These are phyloP conservation scores for Mimosa pudica DNA, from an alignment of 306 rosid genomes.

Conservation along the genomic window DNA sequence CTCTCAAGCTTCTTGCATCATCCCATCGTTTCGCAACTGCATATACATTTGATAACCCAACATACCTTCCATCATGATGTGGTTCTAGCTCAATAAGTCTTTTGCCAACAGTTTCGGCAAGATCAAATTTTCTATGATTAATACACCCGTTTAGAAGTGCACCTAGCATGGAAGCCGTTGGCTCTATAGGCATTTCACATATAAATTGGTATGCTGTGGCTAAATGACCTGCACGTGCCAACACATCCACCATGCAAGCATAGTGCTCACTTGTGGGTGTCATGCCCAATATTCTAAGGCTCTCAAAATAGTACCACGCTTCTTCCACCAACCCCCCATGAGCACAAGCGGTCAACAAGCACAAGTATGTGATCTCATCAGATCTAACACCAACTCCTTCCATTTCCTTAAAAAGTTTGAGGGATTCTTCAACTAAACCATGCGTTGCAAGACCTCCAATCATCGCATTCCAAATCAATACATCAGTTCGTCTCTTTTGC, in stretches of 20 bases:
- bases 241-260: slow-evolving; percentile 81
- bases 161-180: slow-evolving; percentile 76
- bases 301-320: slow-evolving; percentile 74
- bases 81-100: slow-evolving; percentile 80
- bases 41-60: slow-evolving; percentile 70
- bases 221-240: slow-evolving; percentile 72
- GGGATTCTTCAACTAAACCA: slow-evolving; percentile 61
- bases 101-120: slow-evolving; percentile 69
- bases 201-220: slow-evolving; percentile 61
- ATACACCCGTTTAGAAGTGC: slow-evolving; percentile 70
- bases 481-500: slow-evolving; percentile 54
- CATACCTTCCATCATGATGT: slow-evolving; percentile 76
- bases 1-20: slow-evolving; percentile 67
- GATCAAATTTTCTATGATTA: slow-evolving; percentile 63
- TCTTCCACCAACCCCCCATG: slow-evolving; percentile 75
- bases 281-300: slow-evolving; percentile 53
- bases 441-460: slow-evolving; percentile 83
- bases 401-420: slow-evolving; percentile 62
- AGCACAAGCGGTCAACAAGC: slow-evolving; percentile 75
- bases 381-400: slow-evolving; percentile 52
- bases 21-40: slow-evolving; percentile 71
- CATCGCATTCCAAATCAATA: slow-evolving; percentile 76
- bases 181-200: slow-evolving; percentile 62
- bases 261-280: slow-evolving; percentile 61
- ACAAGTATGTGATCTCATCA: slow-evolving; percentile 79